phyloP scores from a whole-genome alignment of 2,329 filamentous ascomycete species.

The Aureobasidium lini region DNA sequence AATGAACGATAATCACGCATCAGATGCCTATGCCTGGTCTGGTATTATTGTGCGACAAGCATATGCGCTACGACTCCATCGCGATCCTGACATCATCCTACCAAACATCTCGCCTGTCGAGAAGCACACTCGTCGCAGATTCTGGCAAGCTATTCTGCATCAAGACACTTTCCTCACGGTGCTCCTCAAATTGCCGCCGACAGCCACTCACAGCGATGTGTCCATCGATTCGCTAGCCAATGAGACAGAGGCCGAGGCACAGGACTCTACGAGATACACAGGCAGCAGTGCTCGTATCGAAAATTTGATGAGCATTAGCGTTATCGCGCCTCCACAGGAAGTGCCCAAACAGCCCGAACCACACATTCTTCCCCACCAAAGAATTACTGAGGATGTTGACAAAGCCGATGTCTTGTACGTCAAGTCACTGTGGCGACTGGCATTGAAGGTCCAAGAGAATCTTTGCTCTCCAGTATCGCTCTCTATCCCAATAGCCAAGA shows the following conservation, averaged over 20 bases:
- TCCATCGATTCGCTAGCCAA: constrained; percentile 65
- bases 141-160: constrained; percentile 74
- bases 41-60: constrained; percentile 70
- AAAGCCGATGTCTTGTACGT: constrained; percentile 48
- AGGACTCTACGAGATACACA: constrained; percentile 42
- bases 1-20: constrained; percentile 79
- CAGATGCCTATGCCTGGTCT: constrained; percentile 75
- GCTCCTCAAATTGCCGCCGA: constrained; percentile 67
- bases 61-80: constrained; percentile 73
- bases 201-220: constrained; percentile 72
- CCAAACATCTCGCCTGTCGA: constrained; percentile 61
- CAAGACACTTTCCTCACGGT: constrained; percentile 79
- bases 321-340: constrained; percentile 34
- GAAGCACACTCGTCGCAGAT: constrained; percentile 69
- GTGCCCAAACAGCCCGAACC: constrained; percentile 28
- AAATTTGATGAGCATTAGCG: constrained; percentile 45
- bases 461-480: constrained; percentile 69
- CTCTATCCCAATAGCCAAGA: constrained; percentile 63
- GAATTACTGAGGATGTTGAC: constrained; percentile 24
- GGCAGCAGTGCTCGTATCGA: constrained; percentile 35
- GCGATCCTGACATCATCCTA: constrained; percentile 65
- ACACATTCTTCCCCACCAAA: constrained; percentile 28
- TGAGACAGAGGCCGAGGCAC: constrained; percentile 47
- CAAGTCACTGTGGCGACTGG: constrained; percentile 69
- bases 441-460: constrained; percentile 68